Percentiles rank a stretch among this genome's conserved stretches.
Conservation (phyloP, 495 filamentous ascomycete genomes). For the Penicillium tannophilum region DNA sequence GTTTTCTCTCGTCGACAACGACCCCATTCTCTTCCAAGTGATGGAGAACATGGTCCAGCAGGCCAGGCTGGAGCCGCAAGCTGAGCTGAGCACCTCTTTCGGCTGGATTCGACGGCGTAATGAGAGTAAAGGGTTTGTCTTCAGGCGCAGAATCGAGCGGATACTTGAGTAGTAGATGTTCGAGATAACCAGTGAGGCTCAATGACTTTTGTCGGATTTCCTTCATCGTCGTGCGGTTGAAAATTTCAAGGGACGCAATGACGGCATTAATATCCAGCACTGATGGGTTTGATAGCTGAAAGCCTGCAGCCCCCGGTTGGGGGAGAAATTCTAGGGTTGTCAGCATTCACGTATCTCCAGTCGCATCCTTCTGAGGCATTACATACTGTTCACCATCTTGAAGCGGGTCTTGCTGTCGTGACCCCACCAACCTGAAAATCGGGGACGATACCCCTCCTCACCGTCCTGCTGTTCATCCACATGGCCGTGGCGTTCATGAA, state of each 20-base stretch:
- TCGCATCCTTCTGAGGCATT: not conserved
- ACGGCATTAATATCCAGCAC: conserved; percentile 66
- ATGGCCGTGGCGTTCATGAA: conserved; percentile 73
- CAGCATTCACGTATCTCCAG: not conserved
- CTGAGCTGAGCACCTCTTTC: conserved; percentile 88
- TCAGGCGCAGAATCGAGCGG: conserved; percentile 38
- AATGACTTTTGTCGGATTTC: conserved; percentile 74
- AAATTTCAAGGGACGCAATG: conserved; percentile 76
- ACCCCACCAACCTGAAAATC: conserved; percentile 91
- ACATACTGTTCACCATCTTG: conserved; percentile 67
- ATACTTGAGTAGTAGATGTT: conserved; percentile 60
- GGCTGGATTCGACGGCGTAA: conserved; percentile 73
- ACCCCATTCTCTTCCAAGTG: conserved; percentile 68
- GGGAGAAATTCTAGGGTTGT: conserved; percentile 64
- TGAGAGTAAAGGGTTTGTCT: conserved; percentile 64
- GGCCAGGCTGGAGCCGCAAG: conserved; percentile 63
- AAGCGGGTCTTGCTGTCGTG: conserved; percentile 76
- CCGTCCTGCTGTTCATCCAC: conserved; percentile 43
- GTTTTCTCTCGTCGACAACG: conserved; percentile 85
- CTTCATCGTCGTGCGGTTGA: conserved; percentile 69
- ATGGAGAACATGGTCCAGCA: conserved; percentile 71
- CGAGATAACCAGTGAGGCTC: conserved; percentile 76
- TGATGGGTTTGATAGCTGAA: conserved; percentile 64
- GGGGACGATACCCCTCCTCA: conserved; percentile 48
- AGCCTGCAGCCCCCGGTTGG: conserved; percentile 63